Evolutionary conservation across 345 rosid genomes (phyloP), one percentile per base, ranked within the genome.

Genomic region (Acer negundo): DNA sequence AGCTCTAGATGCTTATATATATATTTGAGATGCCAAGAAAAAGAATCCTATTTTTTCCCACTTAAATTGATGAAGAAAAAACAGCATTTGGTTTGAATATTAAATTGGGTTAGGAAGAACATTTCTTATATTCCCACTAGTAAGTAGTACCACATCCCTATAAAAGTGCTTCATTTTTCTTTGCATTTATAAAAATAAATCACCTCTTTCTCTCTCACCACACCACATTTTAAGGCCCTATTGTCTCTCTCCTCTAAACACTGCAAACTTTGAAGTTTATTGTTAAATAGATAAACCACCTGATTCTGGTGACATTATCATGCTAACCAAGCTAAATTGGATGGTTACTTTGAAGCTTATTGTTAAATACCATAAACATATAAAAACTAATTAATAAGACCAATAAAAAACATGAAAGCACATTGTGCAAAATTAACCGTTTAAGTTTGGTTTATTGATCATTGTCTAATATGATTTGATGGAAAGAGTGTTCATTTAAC

Each of bases 161-260:
- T 22, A 58, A 74, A 74, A 81, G 80, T 67, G 77, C 62, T 70
- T 8, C 16, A 23, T 79, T 75, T 79, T 79, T 82, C 77, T 75
- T 47, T 67, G 28, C 74, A 70, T 20, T 76, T 63, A 55, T 31
- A 53, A 73, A 40, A 70, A 79, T 69, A 51, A 42, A 42, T 1
- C 46, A 42, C 11, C 46, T 9, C 46, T 42, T 61, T 58, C 70
- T 68, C 49, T n/a, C 68, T 23, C 44, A 20, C 73, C 61, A 22
- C 44, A 20, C 73, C 61, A 22, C 69, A 47, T 77, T 59, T 77
- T 20, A 17, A 35, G 65, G 75, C 49, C 65, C 11, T 20, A n/a
- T 67, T 55, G 47, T 31, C 55, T 69, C 75, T 74, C 42, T 47
- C n/a, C 51, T 23, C 47, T 46, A 22, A 40, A 24, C 31, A 64